Evolutionary conservation across 1,284 basidiomycete genomes (phyloP).

Genomic region (Tetrapyrgos nigripes): DNA sequence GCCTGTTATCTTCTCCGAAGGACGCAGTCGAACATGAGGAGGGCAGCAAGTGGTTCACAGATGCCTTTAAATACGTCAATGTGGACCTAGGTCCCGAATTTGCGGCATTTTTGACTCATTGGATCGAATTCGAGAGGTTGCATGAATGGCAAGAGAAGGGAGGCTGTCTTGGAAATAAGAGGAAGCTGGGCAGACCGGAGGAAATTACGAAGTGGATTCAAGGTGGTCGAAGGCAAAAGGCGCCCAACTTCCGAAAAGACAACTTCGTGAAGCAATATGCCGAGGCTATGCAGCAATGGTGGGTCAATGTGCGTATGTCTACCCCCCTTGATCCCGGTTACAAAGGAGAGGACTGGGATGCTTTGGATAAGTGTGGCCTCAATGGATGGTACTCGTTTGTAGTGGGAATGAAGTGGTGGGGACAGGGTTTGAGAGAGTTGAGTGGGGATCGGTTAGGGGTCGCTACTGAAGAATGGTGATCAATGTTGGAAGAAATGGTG

Average conservation of each 20-base stretch:
- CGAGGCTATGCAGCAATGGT: not conserved
- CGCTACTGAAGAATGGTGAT: not conserved
- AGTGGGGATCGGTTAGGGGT: not conserved
- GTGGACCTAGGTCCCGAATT: conserved; percentile 1
- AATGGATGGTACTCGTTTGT: conserved; percentile 2
- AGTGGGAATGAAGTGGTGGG: conserved; percentile 2
- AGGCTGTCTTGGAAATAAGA: not conserved
- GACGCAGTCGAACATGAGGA: not conserved
- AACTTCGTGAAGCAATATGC: not conserved
- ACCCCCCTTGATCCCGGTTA: too few relatives aligned
- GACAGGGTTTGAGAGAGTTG: not conserved
- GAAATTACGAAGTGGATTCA: not conserved
- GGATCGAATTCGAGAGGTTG: not conserved
- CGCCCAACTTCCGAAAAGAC: not conserved
- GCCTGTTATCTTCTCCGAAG: not conserved
- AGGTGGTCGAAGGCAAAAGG: not conserved
- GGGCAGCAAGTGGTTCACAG: not conserved
- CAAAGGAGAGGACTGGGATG: not conserved
- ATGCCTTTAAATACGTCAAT: not conserved
- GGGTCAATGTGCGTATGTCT: not conserved
- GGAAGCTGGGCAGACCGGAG: not conserved
- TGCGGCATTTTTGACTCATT: not conserved
- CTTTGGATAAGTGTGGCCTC: not conserved
- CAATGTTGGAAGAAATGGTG: not conserved
- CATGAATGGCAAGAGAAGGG: not conserved